A percentile compares a stretch with the other conserved stretches of the same genome.
phyloP scores from a whole-genome alignment of 1,139 yeast genomes.

The Saccharomycopsis phalli region DNA sequence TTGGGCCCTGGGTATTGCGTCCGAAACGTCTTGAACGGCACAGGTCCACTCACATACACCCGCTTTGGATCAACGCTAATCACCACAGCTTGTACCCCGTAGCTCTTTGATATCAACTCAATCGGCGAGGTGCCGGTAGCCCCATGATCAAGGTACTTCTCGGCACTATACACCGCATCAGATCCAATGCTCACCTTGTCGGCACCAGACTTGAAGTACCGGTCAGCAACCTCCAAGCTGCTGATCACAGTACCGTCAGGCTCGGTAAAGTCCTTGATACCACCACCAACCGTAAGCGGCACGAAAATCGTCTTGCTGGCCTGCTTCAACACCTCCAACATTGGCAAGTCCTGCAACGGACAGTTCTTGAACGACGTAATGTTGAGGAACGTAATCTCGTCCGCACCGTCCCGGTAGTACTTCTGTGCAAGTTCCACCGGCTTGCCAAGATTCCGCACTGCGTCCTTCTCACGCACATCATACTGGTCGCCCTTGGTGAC shows the following conservation, averaged over 20 bases:
- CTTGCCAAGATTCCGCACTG: constrained; percentile 84
- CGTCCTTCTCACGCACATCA: constrained; percentile 74
- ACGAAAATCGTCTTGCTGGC: constrained; percentile 91
- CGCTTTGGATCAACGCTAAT: constrained; percentile 95
- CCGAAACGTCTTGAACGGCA: constrained; percentile 48
- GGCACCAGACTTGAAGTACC: constrained; percentile 92
- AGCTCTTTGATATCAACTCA: constrained; percentile 82
- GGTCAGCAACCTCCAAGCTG: constrained; percentile 82
- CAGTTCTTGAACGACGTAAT: constrained; percentile 93
- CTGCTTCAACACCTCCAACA: constrained; percentile 75
- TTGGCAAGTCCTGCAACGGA: constrained; percentile 85
- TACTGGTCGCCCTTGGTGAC: constrained; percentile 98
- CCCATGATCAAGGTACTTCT: constrained; percentile 56
- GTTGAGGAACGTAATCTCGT: constrained; percentile 87
- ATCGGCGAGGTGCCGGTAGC: constrained; percentile 77
- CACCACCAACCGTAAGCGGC: constrained; percentile 96
- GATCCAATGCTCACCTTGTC: constrained; percentile 96
- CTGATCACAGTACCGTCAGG: constrained; percentile 70
- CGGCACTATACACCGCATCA: constrained; percentile 93
- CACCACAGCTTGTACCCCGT: constrained; percentile 95
- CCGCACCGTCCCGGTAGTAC: constrained; percentile 91
- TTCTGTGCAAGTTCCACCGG: constrained; percentile 90
- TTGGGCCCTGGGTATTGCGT: constrained; percentile 57
- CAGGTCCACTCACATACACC: constrained; percentile 57
- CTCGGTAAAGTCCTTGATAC: constrained; percentile 82